These are phyloP conservation scores for Hypericum perforatum DNA, from an alignment of 345 rosid species.

Conservation along the genomic window DNA sequence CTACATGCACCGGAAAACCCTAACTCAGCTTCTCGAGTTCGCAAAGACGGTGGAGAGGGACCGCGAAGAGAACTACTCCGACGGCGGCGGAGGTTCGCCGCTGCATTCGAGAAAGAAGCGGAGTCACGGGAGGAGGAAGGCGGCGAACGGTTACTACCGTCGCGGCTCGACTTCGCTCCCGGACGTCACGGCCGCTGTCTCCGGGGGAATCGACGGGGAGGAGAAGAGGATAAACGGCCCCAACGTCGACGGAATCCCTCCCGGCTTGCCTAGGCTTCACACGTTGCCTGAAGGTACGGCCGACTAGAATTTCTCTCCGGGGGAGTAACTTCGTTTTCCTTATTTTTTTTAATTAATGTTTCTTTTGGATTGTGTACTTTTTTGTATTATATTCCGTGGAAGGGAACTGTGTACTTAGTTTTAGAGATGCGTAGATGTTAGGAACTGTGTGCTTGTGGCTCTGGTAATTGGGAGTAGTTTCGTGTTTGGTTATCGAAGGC, in stretches of 20 bases:
- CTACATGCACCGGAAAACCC: slow-evolving; percentile 89
- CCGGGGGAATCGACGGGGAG: slow-evolving; percentile 37
- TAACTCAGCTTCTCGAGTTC: slow-evolving; percentile 79
- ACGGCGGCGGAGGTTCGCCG: slow-evolving; percentile 40
- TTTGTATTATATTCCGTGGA: too few species aligned
- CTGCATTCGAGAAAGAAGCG: slow-evolving; percentile 36
- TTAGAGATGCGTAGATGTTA: too few species aligned
- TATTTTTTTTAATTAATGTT: too few species aligned
- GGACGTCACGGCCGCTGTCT: slow-evolving; percentile 54
- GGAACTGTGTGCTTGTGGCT: too few species aligned
- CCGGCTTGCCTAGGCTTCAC: slow-evolving; percentile 74
- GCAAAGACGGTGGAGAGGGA: slow-evolving; percentile 65
- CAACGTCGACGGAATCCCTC: slow-evolving; percentile 63
- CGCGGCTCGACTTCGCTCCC: slow-evolving; percentile 66
- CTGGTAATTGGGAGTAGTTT: too few species aligned
- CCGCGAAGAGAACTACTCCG: slow-evolving; percentile 38
- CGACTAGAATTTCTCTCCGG: slow-evolving; percentile 14
- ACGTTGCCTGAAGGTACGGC: slow-evolving; percentile 69
- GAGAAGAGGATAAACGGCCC: slow-evolving; percentile 57
- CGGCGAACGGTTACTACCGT: slow-evolving; percentile 36
- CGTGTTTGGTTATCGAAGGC: too few species aligned
- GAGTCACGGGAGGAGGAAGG: slow-evolving; percentile 29
- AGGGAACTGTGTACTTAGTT: too few species aligned
- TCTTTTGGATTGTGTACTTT: too few species aligned
- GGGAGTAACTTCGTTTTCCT: slow-evolving; percentile 13